Evolutionary conservation across 2,329 filamentous ascomycete genomes (phyloP), one percentile per base, ranked within the genome.

Genomic region (Verticillium tricorpus): DNA sequence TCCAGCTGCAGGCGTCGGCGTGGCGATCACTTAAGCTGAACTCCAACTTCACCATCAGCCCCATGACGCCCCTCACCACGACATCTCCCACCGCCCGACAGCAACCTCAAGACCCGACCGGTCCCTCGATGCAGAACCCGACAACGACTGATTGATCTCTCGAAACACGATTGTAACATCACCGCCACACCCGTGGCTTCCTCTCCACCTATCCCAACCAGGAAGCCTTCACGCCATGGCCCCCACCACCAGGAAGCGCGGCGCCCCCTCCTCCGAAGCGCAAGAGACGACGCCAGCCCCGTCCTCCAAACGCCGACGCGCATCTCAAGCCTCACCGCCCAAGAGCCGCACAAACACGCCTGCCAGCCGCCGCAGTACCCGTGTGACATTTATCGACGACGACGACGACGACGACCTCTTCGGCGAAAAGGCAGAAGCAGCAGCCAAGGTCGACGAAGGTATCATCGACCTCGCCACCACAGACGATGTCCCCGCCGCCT

Each of bases 401-500:
- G 63, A 70, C 12, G 65, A 65, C 50, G 67, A 71, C 60, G 66
- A 74, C 60, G 69, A 75, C 58, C 57, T 71, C 11, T 64, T 73
- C 57, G 69, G 68, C 61, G 70, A 71, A 17, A 65, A 71, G 52
- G n/a, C 45, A 4, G 45, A 22, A 8, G 11, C 45, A 25, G 45
- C n/a, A 52, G 60, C 64, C 17, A 62, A 64, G 31, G 70, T 71
- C 19, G 72, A 76, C 22, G 63, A 66, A 5, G 72, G 76, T n/a
- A 65, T 74, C 9, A 73, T 78, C 54, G 78, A 82, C 66, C 67
- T 82, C 9, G 76, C 74, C 2, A 77, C 79, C 63, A 73, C 74
- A 5, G 78, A 77, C 12, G 77, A 79, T 40, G 73, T 81, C 2
- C 79, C 79, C 0, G 71, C 76, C 12, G 45, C 45, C 6, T 73